phyloP scores from a whole-genome alignment of 2,329 filamentous ascomycete species.

The Verticillium longisporum region DNA sequence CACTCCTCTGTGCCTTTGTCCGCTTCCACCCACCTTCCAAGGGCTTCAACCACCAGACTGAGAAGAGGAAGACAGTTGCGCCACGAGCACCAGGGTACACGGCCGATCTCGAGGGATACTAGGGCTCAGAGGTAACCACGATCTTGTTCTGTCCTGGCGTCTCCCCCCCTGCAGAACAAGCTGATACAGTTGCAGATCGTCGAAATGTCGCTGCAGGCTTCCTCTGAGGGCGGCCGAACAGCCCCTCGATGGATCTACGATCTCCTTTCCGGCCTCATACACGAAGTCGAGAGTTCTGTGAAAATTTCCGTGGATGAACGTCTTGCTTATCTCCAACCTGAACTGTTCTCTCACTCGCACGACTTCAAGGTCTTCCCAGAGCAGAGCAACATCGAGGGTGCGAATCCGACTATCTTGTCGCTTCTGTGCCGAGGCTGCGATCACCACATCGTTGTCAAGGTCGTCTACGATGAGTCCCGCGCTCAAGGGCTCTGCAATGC shows the following conservation, averaged over 20 bases:
- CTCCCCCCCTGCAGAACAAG: not conserved
- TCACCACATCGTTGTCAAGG: slow-evolving; percentile 33
- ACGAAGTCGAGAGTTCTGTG: slow-evolving; percentile 13
- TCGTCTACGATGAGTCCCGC: slow-evolving; percentile 23
- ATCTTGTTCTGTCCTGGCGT: not conserved
- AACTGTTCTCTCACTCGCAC: slow-evolving; percentile 23
- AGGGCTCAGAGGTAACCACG: not conserved
- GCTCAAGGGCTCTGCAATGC: slow-evolving; percentile 20
- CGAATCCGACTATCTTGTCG: slow-evolving; percentile 21
- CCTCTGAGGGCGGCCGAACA: not conserved
- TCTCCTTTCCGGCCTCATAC: slow-evolving; percentile 22
- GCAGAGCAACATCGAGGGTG: slow-evolving; percentile 23
- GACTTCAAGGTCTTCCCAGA: slow-evolving; percentile 31
- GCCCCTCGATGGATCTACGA: slow-evolving; percentile 35
- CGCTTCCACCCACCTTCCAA: not conserved
- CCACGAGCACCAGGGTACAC: not conserved
- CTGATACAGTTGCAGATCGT: not conserved
- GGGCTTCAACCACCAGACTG: not conserved
- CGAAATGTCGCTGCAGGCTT: not conserved
- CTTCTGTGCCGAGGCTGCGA: slow-evolving; percentile 32
- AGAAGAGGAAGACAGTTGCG: not conserved
- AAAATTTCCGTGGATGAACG: not conserved
- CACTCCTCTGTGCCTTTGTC: not conserved
- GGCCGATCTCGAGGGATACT: not conserved
- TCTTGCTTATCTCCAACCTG: not conserved